Evolutionary conservation across 2,329 filamentous ascomycete genomes (phyloP).

Genomic region (Arthrobotrys musiformis): DNA sequence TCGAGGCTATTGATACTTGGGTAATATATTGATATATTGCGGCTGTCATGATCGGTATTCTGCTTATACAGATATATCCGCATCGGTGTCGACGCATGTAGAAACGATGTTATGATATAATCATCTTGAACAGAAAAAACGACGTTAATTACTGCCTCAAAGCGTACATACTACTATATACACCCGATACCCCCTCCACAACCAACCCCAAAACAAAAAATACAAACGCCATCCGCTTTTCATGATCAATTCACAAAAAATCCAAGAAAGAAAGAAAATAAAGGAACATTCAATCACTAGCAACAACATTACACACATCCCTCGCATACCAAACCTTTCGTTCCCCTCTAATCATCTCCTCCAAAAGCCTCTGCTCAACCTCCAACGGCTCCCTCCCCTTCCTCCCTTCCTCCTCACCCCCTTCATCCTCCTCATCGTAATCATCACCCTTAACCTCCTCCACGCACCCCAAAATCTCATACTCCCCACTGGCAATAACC

Average conservation of each 20-base stretch:
- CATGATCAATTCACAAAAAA: not conserved
- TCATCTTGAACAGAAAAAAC: too few species aligned
- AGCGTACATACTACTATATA: not conserved
- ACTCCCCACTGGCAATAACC: slow-evolving; percentile 80
- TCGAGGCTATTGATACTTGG: too few species aligned
- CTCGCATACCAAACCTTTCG: slow-evolving; percentile 74
- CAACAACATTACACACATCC: slow-evolving; percentile 69
- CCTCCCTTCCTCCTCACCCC: slow-evolving; percentile 56
- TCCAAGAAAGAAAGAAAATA: too few species aligned
- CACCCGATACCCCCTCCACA: not conserved
- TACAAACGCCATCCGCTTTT: not conserved
- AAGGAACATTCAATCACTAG: slow-evolving; percentile 64
- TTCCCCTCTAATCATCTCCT: slow-evolving; percentile 69
- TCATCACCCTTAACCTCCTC: slow-evolving; percentile 73
- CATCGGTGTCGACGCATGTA: too few species aligned
- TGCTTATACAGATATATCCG: too few species aligned
- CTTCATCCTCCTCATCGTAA: slow-evolving; percentile 54
- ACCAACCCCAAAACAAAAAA: not conserved
- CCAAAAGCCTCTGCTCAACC: slow-evolving; percentile 62
- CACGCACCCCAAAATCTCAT: slow-evolving; percentile 81
- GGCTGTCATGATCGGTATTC: too few species aligned
- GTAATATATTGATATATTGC: too few species aligned
- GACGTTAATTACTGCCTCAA: not conserved
- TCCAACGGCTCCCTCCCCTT: slow-evolving; percentile 55
- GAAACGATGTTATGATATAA: too few species aligned